phyloP scores from a whole-genome alignment of 2,329 filamentous ascomycete species.

The Phaeosphaeriaceae sp. region DNA sequence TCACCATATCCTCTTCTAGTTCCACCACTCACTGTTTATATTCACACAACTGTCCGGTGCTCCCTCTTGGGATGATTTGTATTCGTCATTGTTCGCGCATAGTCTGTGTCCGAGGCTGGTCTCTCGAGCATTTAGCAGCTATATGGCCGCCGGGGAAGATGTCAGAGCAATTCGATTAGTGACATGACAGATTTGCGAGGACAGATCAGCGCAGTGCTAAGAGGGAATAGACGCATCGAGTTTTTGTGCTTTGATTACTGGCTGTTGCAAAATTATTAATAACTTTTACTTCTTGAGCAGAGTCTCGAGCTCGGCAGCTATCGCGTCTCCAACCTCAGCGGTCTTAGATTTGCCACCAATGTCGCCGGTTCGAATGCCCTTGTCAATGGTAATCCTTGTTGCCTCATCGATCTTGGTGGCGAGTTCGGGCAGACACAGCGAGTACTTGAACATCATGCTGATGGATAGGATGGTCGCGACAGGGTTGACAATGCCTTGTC shows the following conservation, averaged over 20 bases:
- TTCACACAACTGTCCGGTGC: too few relatives aligned
- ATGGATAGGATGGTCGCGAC: constrained; percentile 90
- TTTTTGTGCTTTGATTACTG: not conserved
- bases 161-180: too few relatives aligned
- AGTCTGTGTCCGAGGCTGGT: not conserved
- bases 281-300: constrained; percentile 58
- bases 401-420: constrained; percentile 82
- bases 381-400: constrained; percentile 80
- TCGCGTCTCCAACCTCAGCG: constrained; percentile 79
- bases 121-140: too few relatives aligned
- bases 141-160: too few relatives aligned
- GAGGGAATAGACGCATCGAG: too few relatives aligned
- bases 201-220: too few relatives aligned
- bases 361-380: constrained; percentile 79
- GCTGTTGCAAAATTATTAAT: not conserved
- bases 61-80: not conserved
- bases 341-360: constrained; percentile 81
- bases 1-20: not conserved
- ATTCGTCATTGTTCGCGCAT: not conserved
- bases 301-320: constrained; percentile 75
- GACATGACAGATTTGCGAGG: too few relatives aligned
- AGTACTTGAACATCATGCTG: constrained; percentile 96
- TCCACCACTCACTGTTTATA: not conserved
- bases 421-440: constrained; percentile 78
- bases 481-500: constrained; percentile 90